A percentile compares a stretch with the other conserved stretches of the same genome.
These are phyloP conservation scores for Colletotrichum neosansevieriae DNA, from an alignment of 2,329 filamentous ascomycete species.

Conservation along the genomic window DNA sequence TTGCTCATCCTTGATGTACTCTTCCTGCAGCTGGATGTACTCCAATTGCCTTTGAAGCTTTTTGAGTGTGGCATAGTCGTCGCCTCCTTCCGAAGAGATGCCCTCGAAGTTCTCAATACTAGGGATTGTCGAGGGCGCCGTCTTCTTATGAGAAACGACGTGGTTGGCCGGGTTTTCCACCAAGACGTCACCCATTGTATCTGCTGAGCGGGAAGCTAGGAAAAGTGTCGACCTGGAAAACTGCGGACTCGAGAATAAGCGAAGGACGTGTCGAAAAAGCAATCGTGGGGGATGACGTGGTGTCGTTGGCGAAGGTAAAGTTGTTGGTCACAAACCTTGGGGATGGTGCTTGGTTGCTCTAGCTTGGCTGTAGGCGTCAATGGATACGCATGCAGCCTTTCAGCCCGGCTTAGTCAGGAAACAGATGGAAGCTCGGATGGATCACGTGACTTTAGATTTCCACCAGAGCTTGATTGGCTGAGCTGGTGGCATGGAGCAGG, in stretches of 20 bases:
- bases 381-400: constrained; percentile 42
- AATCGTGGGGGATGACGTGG: constrained; percentile 2
- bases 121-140: constrained; percentile 82
- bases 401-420: constrained; percentile 39
- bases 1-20: constrained; percentile 99
- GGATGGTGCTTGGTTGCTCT: constrained; percentile 14
- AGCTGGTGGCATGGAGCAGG: constrained; percentile 17
- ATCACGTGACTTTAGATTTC: not conserved
- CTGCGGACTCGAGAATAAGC: not conserved
- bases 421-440: not conserved
- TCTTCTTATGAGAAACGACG: constrained; percentile 83
- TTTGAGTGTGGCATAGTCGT: constrained; percentile 96
- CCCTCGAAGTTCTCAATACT: constrained; percentile 93
- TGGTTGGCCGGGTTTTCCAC: constrained; percentile 84
- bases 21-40: constrained; percentile 97
- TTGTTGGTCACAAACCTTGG: constrained; percentile 22
- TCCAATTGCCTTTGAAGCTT: constrained; percentile 96
- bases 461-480: constrained; percentile 22
- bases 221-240: not conserved
- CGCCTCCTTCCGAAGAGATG: constrained; percentile 81
- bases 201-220: constrained; percentile 18
- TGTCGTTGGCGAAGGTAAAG: constrained; percentile 27
- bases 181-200: constrained; percentile 85
- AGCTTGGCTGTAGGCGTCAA: constrained; percentile 42
- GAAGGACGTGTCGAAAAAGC: not conserved